These are phyloP conservation scores for Didymella pinodella DNA, from an alignment of 2,329 filamentous ascomycete species.

Conservation along the genomic window DNA sequence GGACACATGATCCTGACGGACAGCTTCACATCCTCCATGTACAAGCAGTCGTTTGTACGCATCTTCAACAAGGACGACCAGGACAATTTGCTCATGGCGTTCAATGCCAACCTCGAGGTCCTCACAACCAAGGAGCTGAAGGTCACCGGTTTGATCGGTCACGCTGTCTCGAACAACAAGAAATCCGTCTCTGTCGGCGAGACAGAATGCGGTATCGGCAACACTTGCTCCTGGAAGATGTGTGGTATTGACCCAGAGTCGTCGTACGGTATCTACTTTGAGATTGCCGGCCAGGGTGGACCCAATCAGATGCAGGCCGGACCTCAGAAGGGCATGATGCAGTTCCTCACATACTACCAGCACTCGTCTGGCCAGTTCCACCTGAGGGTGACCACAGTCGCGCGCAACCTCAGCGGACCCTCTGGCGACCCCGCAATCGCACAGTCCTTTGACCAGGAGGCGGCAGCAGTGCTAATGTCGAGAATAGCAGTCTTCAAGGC, in stretches of 20 bases:
- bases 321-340: constrained; percentile 92
- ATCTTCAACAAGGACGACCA: constrained; percentile 97
- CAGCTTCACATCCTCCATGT: constrained; percentile 98
- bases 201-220: constrained; percentile 97
- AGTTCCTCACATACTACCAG: constrained; percentile 98
- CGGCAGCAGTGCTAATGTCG: constrained; percentile 97
- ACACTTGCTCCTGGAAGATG: constrained; percentile 99
- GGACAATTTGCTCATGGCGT: constrained; percentile 96
- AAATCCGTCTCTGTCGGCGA: constrained; percentile 97
- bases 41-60: constrained; percentile 97
- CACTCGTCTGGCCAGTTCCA: constrained; percentile 97
- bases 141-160: constrained; percentile 95
- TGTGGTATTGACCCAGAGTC: constrained; percentile 94
- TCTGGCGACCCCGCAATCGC: constrained; percentile 94
- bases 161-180: constrained; percentile 96
- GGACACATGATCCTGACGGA: constrained; percentile 98
- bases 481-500: constrained; percentile 98
- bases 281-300: constrained; percentile 93
- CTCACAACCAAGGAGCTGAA: constrained; percentile 98
- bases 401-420: constrained; percentile 88
- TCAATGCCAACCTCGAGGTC: constrained; percentile 95
- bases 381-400: constrained; percentile 91
- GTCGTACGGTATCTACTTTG: constrained; percentile 96
- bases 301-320: constrained; percentile 84
- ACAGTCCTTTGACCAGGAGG: constrained; percentile 98